These are phyloP conservation scores for Knufia petricola DNA, from an alignment of 2,329 filamentous ascomycete species.

Conservation along the genomic window DNA sequence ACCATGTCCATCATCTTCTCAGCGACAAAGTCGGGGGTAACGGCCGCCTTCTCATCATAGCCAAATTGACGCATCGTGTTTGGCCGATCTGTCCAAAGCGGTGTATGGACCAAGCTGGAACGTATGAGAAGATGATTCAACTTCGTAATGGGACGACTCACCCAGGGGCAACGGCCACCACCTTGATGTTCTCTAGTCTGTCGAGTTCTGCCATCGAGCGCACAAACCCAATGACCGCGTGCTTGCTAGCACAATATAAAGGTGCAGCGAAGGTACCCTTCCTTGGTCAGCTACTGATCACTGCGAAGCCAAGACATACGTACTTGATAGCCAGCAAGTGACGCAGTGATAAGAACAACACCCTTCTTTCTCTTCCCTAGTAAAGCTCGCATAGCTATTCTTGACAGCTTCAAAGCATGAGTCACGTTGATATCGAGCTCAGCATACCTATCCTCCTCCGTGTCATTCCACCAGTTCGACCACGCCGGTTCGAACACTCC, in stretches of 20 bases:
- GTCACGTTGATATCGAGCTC: conserved; percentile 39
- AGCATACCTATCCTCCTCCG: conserved; percentile 32
- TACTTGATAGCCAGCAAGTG: conserved; percentile 36
- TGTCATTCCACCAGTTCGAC: conserved; percentile 37
- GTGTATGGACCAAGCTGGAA: conserved; percentile 45
- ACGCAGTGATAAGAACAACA: conserved; percentile 28
- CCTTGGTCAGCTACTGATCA: no score
- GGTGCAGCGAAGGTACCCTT: conserved; percentile 36
- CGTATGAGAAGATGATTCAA: no score
- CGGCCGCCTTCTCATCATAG: conserved; percentile 34
- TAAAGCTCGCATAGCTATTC: conserved; percentile 37
- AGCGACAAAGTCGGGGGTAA: conserved; percentile 50
- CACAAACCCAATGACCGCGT: conserved; percentile 41
- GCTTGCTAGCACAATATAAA: conserved; percentile 42
- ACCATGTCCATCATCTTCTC: conserved; percentile 48
- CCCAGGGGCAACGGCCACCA: conserved; percentile 53
- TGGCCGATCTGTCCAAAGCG: conserved; percentile 52
- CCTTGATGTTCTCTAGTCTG: conserved; percentile 34
- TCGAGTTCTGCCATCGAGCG: conserved; percentile 44
- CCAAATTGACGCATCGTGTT: conserved; percentile 40
- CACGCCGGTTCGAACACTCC: conserved; percentile 34
- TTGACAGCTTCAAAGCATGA: conserved; percentile 33
- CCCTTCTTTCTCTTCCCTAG: conserved; percentile 29
- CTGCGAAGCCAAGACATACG: no score
- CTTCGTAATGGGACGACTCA: no score